These are phyloP conservation scores for Pseudogymnoascus sp. DNA, from an alignment of 2,329 filamentous ascomycete genomes.

Conservation along the genomic window DNA sequence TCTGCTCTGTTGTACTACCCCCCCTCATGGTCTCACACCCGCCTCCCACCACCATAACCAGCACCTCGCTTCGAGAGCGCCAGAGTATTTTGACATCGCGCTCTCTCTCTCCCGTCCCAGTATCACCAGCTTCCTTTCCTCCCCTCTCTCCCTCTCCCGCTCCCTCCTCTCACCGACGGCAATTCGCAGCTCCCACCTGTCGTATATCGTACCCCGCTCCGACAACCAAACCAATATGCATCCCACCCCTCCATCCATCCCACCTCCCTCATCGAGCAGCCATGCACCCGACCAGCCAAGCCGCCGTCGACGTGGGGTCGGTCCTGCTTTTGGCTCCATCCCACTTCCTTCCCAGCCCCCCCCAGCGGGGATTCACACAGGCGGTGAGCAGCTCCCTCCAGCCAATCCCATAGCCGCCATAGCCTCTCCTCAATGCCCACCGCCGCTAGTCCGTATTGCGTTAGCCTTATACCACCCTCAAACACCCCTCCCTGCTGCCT, in stretches of 20 bases:
- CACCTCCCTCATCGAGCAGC: slow-evolving; percentile 1
- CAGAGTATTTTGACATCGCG: not conserved
- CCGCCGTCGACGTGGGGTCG: slow-evolving; percentile 3
- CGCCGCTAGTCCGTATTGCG: not conserved
- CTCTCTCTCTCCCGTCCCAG: not conserved
- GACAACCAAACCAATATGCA: not conserved
- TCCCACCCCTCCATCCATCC: slow-evolving; percentile 6
- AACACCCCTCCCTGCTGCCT: not conserved
- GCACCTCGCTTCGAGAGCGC: not conserved
- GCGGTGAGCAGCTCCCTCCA: not conserved
- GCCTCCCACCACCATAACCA: not conserved
- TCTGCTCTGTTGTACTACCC: slow-evolving; percentile 3
- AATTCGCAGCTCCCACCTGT: not conserved
- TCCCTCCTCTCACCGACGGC: not conserved
- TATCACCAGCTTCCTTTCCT: too few relatives aligned
- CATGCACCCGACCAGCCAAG: not conserved
- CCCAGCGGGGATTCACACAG: not conserved
- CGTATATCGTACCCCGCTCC: slow-evolving; percentile 1
- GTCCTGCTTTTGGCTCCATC: not conserved
- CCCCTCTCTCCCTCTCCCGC: not conserved
- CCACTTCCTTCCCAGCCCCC: not conserved
- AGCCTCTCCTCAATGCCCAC: not conserved
- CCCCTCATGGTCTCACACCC: not conserved
- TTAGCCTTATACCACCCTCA: not conserved
- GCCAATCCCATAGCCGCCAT: not conserved